phyloP scores from a whole-genome alignment of 805 yeast species.

The Candida maris region DNA sequence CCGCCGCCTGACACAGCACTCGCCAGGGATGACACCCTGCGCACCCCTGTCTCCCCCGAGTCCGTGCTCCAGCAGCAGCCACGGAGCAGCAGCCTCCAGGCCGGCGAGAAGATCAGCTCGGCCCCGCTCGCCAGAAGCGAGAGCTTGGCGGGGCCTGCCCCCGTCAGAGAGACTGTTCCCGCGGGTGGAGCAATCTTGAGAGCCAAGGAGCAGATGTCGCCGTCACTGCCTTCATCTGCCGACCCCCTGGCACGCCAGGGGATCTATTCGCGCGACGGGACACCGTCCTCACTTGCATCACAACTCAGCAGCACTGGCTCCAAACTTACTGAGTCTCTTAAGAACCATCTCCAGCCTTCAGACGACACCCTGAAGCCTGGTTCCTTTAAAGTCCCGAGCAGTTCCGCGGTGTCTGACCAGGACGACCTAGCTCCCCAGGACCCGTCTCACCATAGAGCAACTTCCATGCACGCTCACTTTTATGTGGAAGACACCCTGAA shows the following conservation, averaged over 20 bases:
- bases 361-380: slow-evolving; percentile 3
- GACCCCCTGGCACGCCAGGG: slow-evolving; percentile 5
- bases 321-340: slow-evolving; percentile 26
- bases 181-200: slow-evolving; percentile 30
- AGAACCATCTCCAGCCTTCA: slow-evolving; percentile 2
- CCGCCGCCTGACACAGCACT: no score
- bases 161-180: slow-evolving; percentile 18
- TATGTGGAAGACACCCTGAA: slow-evolving; percentile 64
- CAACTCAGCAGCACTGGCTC: slow-evolving; percentile 6
- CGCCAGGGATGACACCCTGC: neutral
- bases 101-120: slow-evolving; percentile 1
- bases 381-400: slow-evolving; percentile 5
- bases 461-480: slow-evolving; percentile 79
- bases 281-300: slow-evolving; percentile 3
- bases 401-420: slow-evolving; percentile 1
- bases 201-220: slow-evolving; percentile 14
- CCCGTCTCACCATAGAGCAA: slow-evolving; percentile 44
- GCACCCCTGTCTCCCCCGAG: slow-evolving; percentile 7
- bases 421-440: neutral
- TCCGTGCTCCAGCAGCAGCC: slow-evolving; percentile 3
- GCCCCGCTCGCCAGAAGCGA: neutral
- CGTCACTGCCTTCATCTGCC: neutral
- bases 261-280: neutral
- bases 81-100: no score
- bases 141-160: slow-evolving; percentile 6